Conservation (phyloP, 768 basidiomycete genomes). For the Chiua virens region DNA sequence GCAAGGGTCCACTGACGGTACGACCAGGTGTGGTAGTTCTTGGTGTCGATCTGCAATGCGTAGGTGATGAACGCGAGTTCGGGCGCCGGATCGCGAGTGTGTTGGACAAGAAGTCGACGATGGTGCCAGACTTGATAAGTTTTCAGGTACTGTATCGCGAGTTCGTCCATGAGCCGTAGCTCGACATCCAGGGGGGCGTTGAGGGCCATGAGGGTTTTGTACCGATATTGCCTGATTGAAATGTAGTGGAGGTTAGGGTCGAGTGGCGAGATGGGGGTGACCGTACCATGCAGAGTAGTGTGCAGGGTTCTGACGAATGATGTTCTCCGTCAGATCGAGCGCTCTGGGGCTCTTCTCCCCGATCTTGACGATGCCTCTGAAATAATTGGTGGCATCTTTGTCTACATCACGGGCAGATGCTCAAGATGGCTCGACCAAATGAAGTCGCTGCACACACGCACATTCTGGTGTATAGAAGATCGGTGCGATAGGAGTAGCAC, state of each 20-base stretch:
- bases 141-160: conserved; percentile 83
- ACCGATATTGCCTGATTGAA: conserved; percentile 84
- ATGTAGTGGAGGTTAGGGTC: background rate
- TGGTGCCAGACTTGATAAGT: conserved; percentile 99
- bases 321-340: conserved; percentile 81
- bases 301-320: conserved; percentile 91
- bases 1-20: conserved; percentile 95
- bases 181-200: conserved; percentile 72
- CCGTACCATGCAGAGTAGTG: conserved; percentile 95
- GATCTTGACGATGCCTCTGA: conserved; percentile 76
- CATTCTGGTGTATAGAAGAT: conserved; percentile 92
- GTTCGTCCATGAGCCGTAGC: conserved; percentile 81
- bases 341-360: conserved; percentile 82
- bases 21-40: conserved; percentile 99
- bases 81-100: conserved; percentile 48
- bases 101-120: conserved; percentile 69
- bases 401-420: conserved; percentile 48
- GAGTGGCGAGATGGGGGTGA: background rate
- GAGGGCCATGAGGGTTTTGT: conserved; percentile 76
- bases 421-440: conserved; percentile 5
- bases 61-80: conserved; percentile 82
- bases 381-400: conserved; percentile 90
- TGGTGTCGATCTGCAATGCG: conserved; percentile 73
- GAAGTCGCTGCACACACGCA: conserved; percentile 39
- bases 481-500: conserved; percentile 75